A percentile compares a stretch with the other conserved stretches of the same genome.
Evolutionary conservation across 371 early-diverging fungal species (phyloP).

Genomic region (Apophysomyces variabilis): DNA sequence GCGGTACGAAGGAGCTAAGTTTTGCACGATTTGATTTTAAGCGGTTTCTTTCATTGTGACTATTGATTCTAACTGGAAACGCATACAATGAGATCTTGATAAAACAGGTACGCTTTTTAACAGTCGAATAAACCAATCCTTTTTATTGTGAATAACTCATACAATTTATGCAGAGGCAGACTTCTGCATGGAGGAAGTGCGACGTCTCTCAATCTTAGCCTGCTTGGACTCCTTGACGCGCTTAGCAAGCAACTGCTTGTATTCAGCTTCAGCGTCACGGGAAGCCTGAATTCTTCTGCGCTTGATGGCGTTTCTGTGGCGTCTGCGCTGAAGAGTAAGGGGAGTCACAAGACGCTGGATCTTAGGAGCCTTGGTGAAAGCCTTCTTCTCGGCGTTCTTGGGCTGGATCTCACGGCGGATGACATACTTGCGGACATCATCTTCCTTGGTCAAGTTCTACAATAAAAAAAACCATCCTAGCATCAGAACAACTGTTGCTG

Average conservation of each 20-base stretch:
- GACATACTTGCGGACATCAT: conserved; percentile 98
- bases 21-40: too few relatives aligned
- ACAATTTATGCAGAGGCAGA: conserved; percentile 54
- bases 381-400: conserved; percentile 89
- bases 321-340: conserved; percentile 92
- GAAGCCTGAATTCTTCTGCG: conserved; percentile 76
- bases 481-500: too few relatives aligned
- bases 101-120: neutral
- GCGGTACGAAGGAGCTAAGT: too few relatives aligned
- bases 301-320: conserved; percentile 84
- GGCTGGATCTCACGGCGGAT: conserved; percentile 94
- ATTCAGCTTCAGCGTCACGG: conserved; percentile 89
- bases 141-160: conserved; percentile 12
- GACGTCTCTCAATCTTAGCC: conserved; percentile 68
- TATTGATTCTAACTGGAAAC: too few relatives aligned
- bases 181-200: conserved; percentile 66
- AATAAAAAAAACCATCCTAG: neutral
- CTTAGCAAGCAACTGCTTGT: conserved; percentile 90
- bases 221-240: conserved; percentile 90
- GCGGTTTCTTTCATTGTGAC: too few relatives aligned
- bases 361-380: conserved; percentile 92
- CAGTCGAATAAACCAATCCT: conserved; percentile 1
- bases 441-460: conserved; percentile 89
- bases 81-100: too few relatives aligned
- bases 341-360: conserved; percentile 98